phyloP scores from a whole-genome alignment of 495 filamentous ascomycete species.

The Annulohypoxylon stygium region DNA sequence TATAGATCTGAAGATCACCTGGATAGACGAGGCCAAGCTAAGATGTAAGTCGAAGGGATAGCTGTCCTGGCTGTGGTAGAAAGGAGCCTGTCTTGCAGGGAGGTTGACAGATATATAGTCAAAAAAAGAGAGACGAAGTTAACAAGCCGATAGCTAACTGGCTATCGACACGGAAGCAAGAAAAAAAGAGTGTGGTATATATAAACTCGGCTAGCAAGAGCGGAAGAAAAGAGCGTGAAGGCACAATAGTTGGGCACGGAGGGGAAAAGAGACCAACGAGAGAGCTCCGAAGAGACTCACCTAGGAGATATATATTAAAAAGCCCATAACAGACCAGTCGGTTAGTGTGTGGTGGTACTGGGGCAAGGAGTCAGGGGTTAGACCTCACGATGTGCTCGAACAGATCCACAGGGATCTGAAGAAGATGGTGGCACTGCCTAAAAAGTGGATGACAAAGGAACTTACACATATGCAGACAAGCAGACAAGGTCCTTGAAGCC shows the following conservation, averaged over 20 bases:
- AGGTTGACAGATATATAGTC: slow-evolving; percentile 37
- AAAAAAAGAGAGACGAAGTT: slow-evolving; percentile 45
- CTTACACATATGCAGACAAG: background rate
- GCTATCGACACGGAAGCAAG: slow-evolving; percentile 38
- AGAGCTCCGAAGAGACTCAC: slow-evolving; percentile 41
- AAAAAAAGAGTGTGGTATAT: slow-evolving; percentile 50
- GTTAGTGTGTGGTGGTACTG: slow-evolving; percentile 23
- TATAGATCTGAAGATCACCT: slow-evolving; percentile 41
- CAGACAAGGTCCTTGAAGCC: slow-evolving; percentile 16
- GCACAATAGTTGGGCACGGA: slow-evolving; percentile 42
- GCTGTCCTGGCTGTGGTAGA: slow-evolving; percentile 42
- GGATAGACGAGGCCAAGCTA: slow-evolving; percentile 15
- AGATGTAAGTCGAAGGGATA: slow-evolving; percentile 14
- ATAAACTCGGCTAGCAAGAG: slow-evolving; percentile 51
- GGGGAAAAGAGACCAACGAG: slow-evolving; percentile 35
- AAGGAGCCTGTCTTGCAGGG: slow-evolving; percentile 51
- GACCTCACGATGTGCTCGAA: slow-evolving; percentile 35
- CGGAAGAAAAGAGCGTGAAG: slow-evolving; percentile 43
- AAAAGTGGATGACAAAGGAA: slow-evolving; percentile 40
- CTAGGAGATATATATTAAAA: slow-evolving; percentile 52
- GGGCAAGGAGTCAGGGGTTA: slow-evolving; percentile 29
- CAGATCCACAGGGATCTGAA: slow-evolving; percentile 41
- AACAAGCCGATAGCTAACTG: slow-evolving; percentile 32
- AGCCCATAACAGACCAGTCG: slow-evolving; percentile 32
- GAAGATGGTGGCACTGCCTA: slow-evolving; percentile 36